phyloP scores from a whole-genome alignment of 108 stramenopile genomes.

The Aurantiochytrium sp. region DNA sequence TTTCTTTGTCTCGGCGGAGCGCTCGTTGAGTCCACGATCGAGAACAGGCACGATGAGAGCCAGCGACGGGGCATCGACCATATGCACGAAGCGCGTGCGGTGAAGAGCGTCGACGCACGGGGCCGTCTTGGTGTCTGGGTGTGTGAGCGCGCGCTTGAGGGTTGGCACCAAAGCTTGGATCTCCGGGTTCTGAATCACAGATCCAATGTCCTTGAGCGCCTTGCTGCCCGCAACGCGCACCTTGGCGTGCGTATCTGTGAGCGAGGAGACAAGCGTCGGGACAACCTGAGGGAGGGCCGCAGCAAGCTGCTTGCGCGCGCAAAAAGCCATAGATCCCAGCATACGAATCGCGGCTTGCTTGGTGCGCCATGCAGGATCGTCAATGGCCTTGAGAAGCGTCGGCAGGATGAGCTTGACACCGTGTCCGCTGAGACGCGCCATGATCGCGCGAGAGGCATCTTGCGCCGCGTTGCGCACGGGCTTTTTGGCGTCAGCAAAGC shows the following conservation, averaged over 20 bases:
- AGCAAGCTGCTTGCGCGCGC: slow-evolving; percentile 95
- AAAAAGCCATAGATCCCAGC: slow-evolving; percentile 93
- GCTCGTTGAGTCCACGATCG: slow-evolving; percentile 86
- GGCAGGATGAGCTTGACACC: slow-evolving; percentile 96
- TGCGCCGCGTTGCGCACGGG: slow-evolving; percentile 83
- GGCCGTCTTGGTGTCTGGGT: slow-evolving; percentile 68
- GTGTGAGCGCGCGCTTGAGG: slow-evolving; percentile 79
- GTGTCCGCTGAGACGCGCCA: slow-evolving; percentile 87
- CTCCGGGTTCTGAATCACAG: slow-evolving; percentile 93
- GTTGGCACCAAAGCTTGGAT: slow-evolving; percentile 64
- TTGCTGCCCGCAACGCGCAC: slow-evolving; percentile 78
- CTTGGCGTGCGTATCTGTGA: slow-evolving; percentile 91
- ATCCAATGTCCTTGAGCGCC: slow-evolving; percentile 87
- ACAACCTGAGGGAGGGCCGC: slow-evolving; percentile 88
- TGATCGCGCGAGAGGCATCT: slow-evolving; percentile 73
- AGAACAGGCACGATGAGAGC: slow-evolving; percentile 98
- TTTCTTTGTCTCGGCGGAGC: slow-evolving; percentile 80
- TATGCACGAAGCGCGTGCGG: slow-evolving; percentile 86
- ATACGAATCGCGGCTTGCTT: slow-evolving; percentile 88
- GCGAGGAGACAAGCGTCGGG: slow-evolving; percentile 88
- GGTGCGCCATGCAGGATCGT: slow-evolving; percentile 89
- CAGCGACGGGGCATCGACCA: slow-evolving; percentile 92
- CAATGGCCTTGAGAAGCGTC: slow-evolving; percentile 80
- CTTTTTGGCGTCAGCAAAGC: slow-evolving; percentile 82
- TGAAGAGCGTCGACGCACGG: slow-evolving; percentile 65